Evolutionary conservation across 345 rosid species (phyloP).

Genomic region (Populus ilicifolia): DNA sequence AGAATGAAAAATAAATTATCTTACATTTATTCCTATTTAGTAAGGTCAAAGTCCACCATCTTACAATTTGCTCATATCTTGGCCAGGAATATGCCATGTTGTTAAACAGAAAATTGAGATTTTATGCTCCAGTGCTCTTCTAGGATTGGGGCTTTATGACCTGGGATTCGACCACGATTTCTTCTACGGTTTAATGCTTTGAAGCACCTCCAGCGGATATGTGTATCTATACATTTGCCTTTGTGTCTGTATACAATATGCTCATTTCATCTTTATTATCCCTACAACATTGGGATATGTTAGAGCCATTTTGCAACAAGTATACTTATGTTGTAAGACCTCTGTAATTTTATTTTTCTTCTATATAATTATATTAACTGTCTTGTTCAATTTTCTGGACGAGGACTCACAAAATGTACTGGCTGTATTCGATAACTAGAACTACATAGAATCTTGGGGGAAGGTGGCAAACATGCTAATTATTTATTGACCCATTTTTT

Average conservation of each 20-base stretch:
- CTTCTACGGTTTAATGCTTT: conserved; percentile 52
- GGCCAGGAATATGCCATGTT: conserved; percentile 34
- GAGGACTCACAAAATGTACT: neutral
- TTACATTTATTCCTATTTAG: neutral
- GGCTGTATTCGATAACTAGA: neutral
- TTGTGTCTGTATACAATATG: neutral
- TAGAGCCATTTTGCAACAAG: neutral
- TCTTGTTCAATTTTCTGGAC: neutral
- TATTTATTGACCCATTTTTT: neutral
- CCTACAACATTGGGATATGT: neutral
- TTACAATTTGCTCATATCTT: conserved; percentile 18
- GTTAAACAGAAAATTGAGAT: conserved; percentile 37
- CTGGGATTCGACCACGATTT: conserved; percentile 60
- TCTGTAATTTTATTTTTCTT: neutral
- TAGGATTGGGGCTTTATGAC: conserved; percentile 55
- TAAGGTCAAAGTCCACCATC: conserved; percentile 1
- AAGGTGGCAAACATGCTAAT: neutral
- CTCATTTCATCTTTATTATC: neutral
- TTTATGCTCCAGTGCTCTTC: conserved; percentile 39
- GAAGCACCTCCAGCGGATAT: conserved; percentile 16
- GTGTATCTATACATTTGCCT: neutral
- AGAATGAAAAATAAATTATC: neutral
- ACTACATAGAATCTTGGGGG: neutral
- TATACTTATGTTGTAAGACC: neutral
- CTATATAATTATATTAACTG: neutral